phyloP scores from a whole-genome alignment of 345 rosid genomes.

The Camelina hispida region DNA sequence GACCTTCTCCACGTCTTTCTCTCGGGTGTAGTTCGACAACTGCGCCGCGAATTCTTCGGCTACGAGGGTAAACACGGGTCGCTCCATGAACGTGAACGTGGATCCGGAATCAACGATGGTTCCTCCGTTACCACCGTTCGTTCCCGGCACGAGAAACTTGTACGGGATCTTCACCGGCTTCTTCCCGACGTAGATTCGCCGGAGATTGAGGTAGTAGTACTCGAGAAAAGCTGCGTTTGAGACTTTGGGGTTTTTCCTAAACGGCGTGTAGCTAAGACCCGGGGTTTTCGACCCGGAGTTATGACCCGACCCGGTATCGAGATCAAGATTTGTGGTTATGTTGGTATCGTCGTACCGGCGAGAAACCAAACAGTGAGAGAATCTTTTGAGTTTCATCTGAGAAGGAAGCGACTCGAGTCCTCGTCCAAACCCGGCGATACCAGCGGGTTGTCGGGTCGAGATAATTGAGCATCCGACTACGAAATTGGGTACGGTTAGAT shows the following conservation, averaged over 20 bases:
- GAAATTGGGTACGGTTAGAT: conserved; percentile 55
- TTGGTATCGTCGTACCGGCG: conserved; percentile 69
- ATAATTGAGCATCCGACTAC: conserved; percentile 79
- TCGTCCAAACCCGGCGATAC: conserved; percentile 92
- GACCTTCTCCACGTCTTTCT: conserved; percentile 46
- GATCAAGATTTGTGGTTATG: conserved; percentile 58
- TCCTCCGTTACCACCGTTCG: conserved; percentile 85
- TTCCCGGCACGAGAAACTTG: conserved; percentile 56
- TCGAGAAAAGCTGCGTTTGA: conserved; percentile 49
- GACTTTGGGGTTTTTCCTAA: conserved; percentile 52
- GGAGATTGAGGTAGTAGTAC: conserved; percentile 66
- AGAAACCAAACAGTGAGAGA: conserved; percentile 80
- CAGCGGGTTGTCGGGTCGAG: conserved; percentile 84
- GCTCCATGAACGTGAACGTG: conserved; percentile 86
- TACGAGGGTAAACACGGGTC: conserved; percentile 57
- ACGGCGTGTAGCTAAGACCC: conserved; percentile 72
- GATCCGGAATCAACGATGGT: conserved; percentile 89
- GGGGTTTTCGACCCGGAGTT: conserved; percentile 47
- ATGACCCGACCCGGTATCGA: conserved; percentile 57
- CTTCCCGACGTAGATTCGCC: conserved; percentile 67
- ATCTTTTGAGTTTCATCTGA: conserved; percentile 69
- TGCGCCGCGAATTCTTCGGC: conserved; percentile 62
- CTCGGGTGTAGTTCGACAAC: conserved; percentile 63
- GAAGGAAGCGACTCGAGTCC: conserved; percentile 67
- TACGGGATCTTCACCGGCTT: conserved; percentile 64